These are phyloP conservation scores for Alnus rubra DNA, from an alignment of 306 rosid species.

Conservation along the genomic window DNA sequence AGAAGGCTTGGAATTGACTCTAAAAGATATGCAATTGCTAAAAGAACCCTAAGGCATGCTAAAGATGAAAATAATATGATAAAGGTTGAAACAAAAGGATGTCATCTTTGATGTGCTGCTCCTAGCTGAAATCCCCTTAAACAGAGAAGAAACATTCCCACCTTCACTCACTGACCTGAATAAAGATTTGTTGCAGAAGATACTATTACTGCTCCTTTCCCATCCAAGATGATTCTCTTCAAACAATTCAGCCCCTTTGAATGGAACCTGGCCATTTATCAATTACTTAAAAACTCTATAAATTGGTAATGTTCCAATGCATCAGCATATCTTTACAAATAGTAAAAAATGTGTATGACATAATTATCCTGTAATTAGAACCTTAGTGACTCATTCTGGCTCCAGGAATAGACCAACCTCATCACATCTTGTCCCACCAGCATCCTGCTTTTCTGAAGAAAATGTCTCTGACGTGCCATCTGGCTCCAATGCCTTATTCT, in stretches of 20 bases:
- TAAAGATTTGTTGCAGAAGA: background rate
- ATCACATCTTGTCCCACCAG: conserved; percentile 1
- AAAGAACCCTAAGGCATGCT: background rate
- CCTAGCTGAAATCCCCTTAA: background rate
- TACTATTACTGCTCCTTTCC: background rate
- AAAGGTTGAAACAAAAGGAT: background rate
- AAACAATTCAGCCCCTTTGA: background rate
- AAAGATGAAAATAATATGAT: background rate
- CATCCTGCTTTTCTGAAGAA: background rate
- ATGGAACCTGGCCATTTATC: background rate
- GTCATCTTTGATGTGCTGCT: conserved; percentile 5
- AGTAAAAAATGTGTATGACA: background rate
- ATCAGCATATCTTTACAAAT: background rate
- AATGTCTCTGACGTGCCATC: background rate
- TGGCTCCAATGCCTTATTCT: background rate
- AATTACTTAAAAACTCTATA: background rate
- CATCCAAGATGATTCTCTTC: background rate
- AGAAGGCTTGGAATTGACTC: background rate
- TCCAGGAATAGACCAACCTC: background rate
- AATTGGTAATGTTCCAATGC: background rate
- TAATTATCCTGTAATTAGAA: background rate
- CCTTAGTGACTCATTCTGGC: background rate
- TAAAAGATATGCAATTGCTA: background rate
- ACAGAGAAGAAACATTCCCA: background rate
- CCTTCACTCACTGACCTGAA: background rate